Evolutionary conservation across 208 protist species (phyloP), one percentile per base, ranked within the genome.

Genomic region (Kentomonas sorsogonicus): DNA sequence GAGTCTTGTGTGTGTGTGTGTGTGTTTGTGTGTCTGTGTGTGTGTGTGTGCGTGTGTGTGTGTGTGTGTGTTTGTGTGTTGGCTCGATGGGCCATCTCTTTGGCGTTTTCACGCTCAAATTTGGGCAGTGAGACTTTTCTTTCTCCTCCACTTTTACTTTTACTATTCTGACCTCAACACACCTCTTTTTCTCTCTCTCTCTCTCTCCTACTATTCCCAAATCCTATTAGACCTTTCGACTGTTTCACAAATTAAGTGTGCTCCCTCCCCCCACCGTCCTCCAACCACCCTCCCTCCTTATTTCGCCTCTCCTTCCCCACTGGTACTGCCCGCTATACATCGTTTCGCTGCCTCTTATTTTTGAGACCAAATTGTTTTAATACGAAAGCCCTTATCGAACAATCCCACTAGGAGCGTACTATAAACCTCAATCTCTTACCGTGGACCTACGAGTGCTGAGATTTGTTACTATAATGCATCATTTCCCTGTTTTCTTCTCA

Each of bases 261-360:
- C 23, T 25, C 22, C 16, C 3, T 52, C 3, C 29, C 7, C 23
- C 5, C 23, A 50, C 43, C 18, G 9, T 53, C 23, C 50, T 26
- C 4, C 41, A 5, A 47, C 41, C 5, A 15, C 5, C 11, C 33
- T 36, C 5, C 11, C 5, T 36, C 41, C 5, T 47, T 26, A 47
- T 47, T 15, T n/a, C 16, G 16, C 41, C 16, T 27, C 16, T 47
- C 9, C 16, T 47, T 18, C 16, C 7, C 16, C 4, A 26, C 5
- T 15, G 16, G 22, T 18, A 15, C 5, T 62, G 68, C 68, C 61
- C 68, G 48, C 44, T 59, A n/a, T n/a, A n/a, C n/a, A n/a, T n/a
- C n/a, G n/a, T n/a, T n/a, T n/a, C n/a, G n/a, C n/a, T n/a, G n/a
- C n/a, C n/a, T n/a, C n/a, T n/a, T n/a, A n/a, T n/a, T n/a, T n/a